Evolutionary conservation across 345 rosid genomes (phyloP).

Genomic region (Mangifera indica): DNA sequence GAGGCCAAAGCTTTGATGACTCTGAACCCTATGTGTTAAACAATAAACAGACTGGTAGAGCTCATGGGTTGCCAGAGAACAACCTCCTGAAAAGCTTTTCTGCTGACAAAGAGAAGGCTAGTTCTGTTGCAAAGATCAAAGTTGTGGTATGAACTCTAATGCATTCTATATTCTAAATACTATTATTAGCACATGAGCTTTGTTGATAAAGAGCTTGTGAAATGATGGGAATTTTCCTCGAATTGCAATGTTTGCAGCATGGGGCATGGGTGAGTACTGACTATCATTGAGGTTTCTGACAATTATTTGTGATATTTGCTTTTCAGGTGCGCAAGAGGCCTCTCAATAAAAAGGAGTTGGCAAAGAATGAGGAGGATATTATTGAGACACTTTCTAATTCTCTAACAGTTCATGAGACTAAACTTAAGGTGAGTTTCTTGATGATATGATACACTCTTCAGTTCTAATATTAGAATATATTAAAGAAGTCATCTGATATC

Average conservation of each 20-base stretch:
- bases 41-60: conserved; percentile 66
- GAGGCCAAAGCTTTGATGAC: conserved; percentile 82
- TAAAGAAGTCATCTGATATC: not conserved
- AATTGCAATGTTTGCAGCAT: not conserved
- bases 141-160: conserved; percentile 72
- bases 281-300: not conserved
- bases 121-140: conserved; percentile 96
- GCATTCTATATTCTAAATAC: not conserved
- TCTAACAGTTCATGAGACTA: conserved; percentile 87
- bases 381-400: conserved; percentile 72
- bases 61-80: conserved; percentile 64
- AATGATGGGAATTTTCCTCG: not conserved
- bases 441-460: conserved; percentile 6
- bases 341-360: conserved; percentile 86
- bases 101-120: conserved; percentile 75
- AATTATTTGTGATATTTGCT: conserved; percentile 14
- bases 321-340: conserved; percentile 96
- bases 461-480: not conserved
- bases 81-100: conserved; percentile 65
- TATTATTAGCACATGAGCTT: not conserved
- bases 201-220: conserved; percentile 7
- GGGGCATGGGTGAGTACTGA: not conserved
- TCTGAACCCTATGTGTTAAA: conserved; percentile 55
- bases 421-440: conserved; percentile 67
- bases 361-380: conserved; percentile 94